Base-by-base conservation (phyloP, 306 rosid species). In the Castanea crenata region DNA sequence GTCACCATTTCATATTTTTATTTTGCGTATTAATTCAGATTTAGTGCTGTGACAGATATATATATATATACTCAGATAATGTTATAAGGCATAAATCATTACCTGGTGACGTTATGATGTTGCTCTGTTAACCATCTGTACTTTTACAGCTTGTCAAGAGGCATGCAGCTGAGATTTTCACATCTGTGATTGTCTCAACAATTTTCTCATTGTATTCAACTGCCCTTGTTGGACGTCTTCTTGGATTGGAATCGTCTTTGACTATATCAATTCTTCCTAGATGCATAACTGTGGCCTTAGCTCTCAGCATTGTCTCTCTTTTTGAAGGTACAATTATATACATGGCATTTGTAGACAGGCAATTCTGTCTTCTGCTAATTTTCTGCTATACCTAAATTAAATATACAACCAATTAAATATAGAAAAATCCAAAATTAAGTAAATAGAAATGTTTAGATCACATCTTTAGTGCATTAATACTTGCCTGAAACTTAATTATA, bases 101-200 rank as follows among this genome's bases (percentile, higher is more conserved):
- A 1, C 12, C 31, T 59, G 13, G 6, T 34, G 46, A 34, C 35
- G 52, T 18, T 32, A 8, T 35, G 15, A 34, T 19, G 52, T 67
- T 67, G 49, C 15, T 10, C 14, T 49, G 49, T 76, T 85, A 65
- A 38, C 67, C 62, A 12, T 59, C 31, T 62, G 34, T 75, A 72
- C 23, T 64, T 34, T 83, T 85, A 76, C 97, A 95, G 99, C 99
- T 91, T n/a, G 93, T 95, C 25, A 95, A 91, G 78, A 91, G 99
- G 86, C 99, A 95, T 1, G 97, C 98, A 6, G 97, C 98, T 20
- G 98, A 95, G 92, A 95, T 95, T 75, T 95, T 95, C 88, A 95
- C 92, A 35, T 92, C 98, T 54, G 98, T 95, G 44, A 92, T 91
- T 78, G 25, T 90, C 81, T 87, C 98, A 27, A 87, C 97, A 64